Conservation (phyloP, 495 filamentous ascomycete species). For the Elaphomyces granulatus region DNA sequence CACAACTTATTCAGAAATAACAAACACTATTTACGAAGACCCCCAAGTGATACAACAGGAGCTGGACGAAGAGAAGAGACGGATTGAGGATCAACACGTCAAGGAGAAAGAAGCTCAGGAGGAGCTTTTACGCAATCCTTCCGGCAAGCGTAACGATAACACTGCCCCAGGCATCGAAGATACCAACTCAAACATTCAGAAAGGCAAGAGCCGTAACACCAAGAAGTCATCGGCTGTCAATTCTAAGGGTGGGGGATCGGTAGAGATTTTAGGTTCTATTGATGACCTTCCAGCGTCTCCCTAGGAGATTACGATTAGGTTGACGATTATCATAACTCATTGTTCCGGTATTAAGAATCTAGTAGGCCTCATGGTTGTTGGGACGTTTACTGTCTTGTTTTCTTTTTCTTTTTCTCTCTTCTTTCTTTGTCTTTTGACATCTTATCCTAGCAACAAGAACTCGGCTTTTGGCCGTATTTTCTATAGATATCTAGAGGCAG, state of each 20-base stretch:
- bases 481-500: too few relatives aligned
- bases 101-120: constrained; percentile 41
- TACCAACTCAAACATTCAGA: constrained; percentile 24
- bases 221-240: constrained; percentile 23
- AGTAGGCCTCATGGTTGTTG: too few relatives aligned
- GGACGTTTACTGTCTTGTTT: too few relatives aligned
- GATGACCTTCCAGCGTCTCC: too few relatives aligned
- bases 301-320: too few relatives aligned
- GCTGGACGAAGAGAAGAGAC: constrained; percentile 57
- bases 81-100: constrained; percentile 50
- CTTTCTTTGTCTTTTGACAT: too few relatives aligned
- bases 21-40: constrained; percentile 39
- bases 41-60: constrained; percentile 42
- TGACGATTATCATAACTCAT: too few relatives aligned
- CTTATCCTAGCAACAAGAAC: too few relatives aligned
- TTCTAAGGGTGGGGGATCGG: constrained; percentile 24
- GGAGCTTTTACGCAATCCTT: constrained; percentile 33
- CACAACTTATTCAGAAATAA: constrained; percentile 48
- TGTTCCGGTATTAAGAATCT: too few relatives aligned
- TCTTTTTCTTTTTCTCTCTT: too few relatives aligned
- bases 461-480: too few relatives aligned
- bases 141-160: constrained; percentile 19
- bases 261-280: constrained; percentile 32
- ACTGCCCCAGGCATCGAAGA: constrained; percentile 24
- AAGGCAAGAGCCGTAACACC: constrained; percentile 21